Base-by-base conservation (phyloP, 1,139 yeast genomes). In the Chernovozyma aurita region DNA sequence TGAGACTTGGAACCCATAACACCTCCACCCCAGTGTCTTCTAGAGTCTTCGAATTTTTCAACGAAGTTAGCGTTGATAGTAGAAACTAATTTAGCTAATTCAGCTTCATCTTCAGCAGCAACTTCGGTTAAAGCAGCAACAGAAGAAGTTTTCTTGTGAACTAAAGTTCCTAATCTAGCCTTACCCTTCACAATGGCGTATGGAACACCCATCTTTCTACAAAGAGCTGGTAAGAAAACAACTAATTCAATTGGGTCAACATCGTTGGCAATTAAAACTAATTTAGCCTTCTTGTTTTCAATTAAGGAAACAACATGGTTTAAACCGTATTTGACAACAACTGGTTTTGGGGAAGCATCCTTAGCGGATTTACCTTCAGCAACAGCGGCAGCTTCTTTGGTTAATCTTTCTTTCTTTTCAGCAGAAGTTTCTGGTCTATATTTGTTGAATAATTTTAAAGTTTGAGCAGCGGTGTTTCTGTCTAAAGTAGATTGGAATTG, bases 21-120 rank as follows among this genome's bases (percentile, higher is more conserved):
- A 80, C 97, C 97, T 78, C 98, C 97, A 80, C 97, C 97, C 97
- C 97, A 90, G 83, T 87, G 95, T 76, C 86, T 87, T 80, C 95
- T 90, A 67, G 77, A 65, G 56, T 90, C 97, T 61, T 90, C 97
- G 82, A 82, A 86, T 74, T 87, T 86, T 63, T 85, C 95, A 57
- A 73, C 67, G 73, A 81, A 90, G 92, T 87, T 88, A 53, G 95
- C 82, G 72, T 86, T 81, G 68, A 92, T 79, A 63, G 97, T 84
- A 45, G 96, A 83, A 56, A 90, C 78, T 61, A 90, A 80, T 70
- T 87, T 85, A 53, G 97, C 86, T 58, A 90, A 81, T 63, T 87
- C 90, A 63, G 95, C 80, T 76, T 87, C 94, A 70, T 92, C 97
- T 68, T 86, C 96, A 50, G 94, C 71, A 62, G 73, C 76, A 59